phyloP scores from a whole-genome alignment of 441 rosid species.

The Populus hybrid region DNA sequence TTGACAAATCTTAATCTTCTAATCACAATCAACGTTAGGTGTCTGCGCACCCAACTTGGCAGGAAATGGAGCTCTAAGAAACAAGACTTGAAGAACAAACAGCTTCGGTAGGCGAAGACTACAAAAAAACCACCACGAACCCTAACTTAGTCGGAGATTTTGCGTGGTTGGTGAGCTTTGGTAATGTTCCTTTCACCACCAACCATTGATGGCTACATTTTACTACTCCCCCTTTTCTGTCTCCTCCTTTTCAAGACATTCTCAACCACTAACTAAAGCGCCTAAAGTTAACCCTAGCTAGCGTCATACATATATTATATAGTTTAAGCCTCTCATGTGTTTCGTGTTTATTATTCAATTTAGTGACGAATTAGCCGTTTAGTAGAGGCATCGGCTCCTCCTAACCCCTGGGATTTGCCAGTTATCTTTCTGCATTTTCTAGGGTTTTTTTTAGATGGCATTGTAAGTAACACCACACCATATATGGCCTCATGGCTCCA shows the following conservation, averaged over 20 bases:
- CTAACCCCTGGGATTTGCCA: not conserved
- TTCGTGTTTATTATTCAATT: too few species aligned
- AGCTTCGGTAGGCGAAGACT: not conserved
- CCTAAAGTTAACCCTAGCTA: too few species aligned
- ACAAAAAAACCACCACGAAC: conserved; percentile 1
- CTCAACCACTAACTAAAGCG: not conserved
- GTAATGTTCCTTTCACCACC: conserved; percentile 16
- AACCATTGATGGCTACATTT: conserved; percentile 26
- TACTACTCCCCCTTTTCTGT: not conserved
- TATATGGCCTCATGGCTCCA: not conserved
- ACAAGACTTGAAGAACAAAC: not conserved
- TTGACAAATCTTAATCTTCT: not conserved
- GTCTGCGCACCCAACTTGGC: not conserved
- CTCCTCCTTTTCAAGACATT: not conserved
- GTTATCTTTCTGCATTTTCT: not conserved
- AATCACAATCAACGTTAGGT: not conserved
- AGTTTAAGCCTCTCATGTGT: too few species aligned
- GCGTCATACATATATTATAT: too few species aligned
- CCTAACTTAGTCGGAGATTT: not conserved
- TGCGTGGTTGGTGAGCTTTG: not conserved
- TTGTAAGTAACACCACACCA: not conserved
- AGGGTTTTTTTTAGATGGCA: not conserved
- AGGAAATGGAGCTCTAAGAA: not conserved
- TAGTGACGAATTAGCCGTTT: too few species aligned
- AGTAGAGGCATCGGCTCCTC: too few species aligned